Percentiles rank a stretch among this genome's conserved stretches.
phyloP scores from a whole-genome alignment of 208 protist genomes.

The Vickermania ingenoplastis region DNA sequence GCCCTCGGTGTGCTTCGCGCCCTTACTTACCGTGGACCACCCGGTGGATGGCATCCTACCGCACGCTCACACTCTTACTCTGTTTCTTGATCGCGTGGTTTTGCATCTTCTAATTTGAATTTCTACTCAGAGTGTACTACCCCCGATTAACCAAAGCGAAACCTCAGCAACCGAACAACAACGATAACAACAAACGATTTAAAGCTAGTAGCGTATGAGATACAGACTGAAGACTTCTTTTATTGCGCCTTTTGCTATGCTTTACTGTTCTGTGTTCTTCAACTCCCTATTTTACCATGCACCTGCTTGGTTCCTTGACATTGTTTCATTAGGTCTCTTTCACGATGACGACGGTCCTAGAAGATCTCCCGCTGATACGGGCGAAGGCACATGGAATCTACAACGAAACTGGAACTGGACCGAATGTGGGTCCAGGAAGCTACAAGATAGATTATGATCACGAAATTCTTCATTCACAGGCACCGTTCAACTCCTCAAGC shows the following conservation, averaged over 20 bases:
- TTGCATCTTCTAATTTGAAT: too few species aligned
- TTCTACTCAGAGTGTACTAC: too few species aligned
- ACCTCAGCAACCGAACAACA: too few species aligned
- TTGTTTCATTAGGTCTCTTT: too few species aligned
- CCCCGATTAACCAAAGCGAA: too few species aligned
- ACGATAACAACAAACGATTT: too few species aligned
- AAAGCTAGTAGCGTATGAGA: conserved; percentile 1
- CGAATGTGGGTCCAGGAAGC: conserved; percentile 56
- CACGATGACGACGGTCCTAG: conserved; percentile 21
- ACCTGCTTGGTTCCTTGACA: too few species aligned
- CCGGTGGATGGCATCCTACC: conserved; percentile 66
- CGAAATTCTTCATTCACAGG: conserved; percentile 25
- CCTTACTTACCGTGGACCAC: conserved; percentile 35
- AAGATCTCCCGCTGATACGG: conserved; percentile 69
- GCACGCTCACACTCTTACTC: conserved; percentile 17
- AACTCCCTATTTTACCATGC: too few species aligned
- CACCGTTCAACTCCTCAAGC: conserved; percentile 69
- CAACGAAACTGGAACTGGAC: conserved; percentile 19
- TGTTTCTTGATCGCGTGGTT: conserved; percentile 2
- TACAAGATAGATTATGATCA: conserved; percentile 37
- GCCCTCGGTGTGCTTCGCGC: conserved; percentile 65
- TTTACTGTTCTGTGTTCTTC: background rate
- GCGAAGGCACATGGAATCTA: conserved; percentile 38
- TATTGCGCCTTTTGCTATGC: background rate
- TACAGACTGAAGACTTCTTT: too few species aligned